These are phyloP conservation scores for Collybia sordida DNA, from an alignment of 768 basidiomycete species.

Conservation along the genomic window DNA sequence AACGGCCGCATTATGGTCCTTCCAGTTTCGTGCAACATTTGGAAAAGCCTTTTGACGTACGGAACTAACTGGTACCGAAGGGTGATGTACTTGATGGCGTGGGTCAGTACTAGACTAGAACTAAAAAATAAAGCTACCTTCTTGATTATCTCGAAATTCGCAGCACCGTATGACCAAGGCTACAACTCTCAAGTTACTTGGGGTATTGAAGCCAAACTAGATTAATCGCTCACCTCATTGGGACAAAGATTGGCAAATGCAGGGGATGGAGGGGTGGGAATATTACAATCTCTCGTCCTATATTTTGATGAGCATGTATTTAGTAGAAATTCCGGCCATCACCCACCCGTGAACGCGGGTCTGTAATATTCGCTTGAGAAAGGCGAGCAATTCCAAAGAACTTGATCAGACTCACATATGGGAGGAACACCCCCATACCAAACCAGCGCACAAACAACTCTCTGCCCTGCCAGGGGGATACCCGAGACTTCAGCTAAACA, in stretches of 20 bases:
- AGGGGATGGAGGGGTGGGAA: slow-evolving; percentile 18
- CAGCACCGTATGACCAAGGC: slow-evolving; percentile 37
- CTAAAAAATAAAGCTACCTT: slow-evolving; percentile 15
- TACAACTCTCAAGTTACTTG: neutral
- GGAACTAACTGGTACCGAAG: slow-evolving; percentile 34
- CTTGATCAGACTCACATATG: slow-evolving; percentile 25
- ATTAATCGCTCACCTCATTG: slow-evolving; percentile 23
- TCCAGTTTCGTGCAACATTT: slow-evolving; percentile 28
- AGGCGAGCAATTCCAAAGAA: neutral
- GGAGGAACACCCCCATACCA: slow-evolving; percentile 35
- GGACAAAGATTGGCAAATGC: slow-evolving; percentile 31
- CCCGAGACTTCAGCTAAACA: neutral
- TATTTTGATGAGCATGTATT: neutral
- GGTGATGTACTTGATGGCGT: slow-evolving; percentile 26
- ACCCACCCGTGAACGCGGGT: slow-evolving; percentile 30
- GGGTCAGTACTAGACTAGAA: neutral
- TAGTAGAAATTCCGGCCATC: neutral
- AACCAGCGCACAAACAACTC: slow-evolving; percentile 36
- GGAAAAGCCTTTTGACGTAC: slow-evolving; percentile 29
- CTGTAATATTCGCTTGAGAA: slow-evolving; percentile 9
- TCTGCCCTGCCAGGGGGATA: slow-evolving; percentile 18
- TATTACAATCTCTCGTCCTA: slow-evolving; percentile 27
- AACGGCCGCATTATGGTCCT: slow-evolving; percentile 30
- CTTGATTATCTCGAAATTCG: slow-evolving; percentile 33
- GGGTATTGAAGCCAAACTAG: neutral